These are phyloP conservation scores for Geopyxis carbonaria DNA, from an alignment of 495 filamentous ascomycete genomes.

Conservation along the genomic window DNA sequence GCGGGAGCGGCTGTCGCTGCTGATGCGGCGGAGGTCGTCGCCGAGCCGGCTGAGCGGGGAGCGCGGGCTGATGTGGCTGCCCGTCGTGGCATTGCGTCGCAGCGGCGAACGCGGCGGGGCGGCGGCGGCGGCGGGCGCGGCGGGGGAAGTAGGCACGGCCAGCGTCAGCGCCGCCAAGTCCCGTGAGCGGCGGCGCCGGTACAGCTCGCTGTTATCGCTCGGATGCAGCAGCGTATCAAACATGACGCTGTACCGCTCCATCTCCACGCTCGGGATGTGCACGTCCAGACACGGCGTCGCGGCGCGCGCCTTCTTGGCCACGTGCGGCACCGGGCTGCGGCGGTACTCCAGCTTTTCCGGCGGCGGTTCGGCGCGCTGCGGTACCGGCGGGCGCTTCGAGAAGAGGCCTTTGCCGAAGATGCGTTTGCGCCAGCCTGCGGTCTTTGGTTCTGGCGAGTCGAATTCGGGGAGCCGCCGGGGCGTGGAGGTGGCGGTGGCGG, in stretches of 20 bases:
- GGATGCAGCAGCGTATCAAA: constrained; percentile 53
- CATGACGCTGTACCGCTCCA: constrained; percentile 93
- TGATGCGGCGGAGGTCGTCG: constrained; percentile 3
- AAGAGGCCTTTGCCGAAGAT: constrained; percentile 22
- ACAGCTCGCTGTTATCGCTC: constrained; percentile 21
- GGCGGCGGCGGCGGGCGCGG: not conserved
- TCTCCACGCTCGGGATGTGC: constrained; percentile 59
- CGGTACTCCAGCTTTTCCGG: constrained; percentile 11
- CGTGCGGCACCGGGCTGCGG: constrained; percentile 4
- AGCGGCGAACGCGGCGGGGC: constrained; percentile 5
- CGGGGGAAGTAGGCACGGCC: not conserved
- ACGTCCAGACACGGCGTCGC: constrained; percentile 39
- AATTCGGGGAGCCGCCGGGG: not conserved
- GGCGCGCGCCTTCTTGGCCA: constrained; percentile 7
- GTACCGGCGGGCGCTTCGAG: constrained; percentile 5
- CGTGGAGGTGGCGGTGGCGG: not conserved
- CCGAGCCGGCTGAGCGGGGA: not conserved
- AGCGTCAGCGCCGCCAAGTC: constrained; percentile 5
- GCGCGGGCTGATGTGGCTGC: constrained; percentile 4
- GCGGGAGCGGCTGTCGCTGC: not conserved
- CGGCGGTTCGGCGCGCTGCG: constrained; percentile 8
- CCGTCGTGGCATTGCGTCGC: constrained; percentile 23
- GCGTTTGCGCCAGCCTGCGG: constrained; percentile 14
- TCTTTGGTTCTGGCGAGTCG: constrained; percentile 12
- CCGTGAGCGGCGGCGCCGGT: constrained; percentile 19